Evolutionary conservation across 345 rosid genomes (phyloP), one percentile per base, ranked within the genome.

Genomic region (Salix viminalis): DNA sequence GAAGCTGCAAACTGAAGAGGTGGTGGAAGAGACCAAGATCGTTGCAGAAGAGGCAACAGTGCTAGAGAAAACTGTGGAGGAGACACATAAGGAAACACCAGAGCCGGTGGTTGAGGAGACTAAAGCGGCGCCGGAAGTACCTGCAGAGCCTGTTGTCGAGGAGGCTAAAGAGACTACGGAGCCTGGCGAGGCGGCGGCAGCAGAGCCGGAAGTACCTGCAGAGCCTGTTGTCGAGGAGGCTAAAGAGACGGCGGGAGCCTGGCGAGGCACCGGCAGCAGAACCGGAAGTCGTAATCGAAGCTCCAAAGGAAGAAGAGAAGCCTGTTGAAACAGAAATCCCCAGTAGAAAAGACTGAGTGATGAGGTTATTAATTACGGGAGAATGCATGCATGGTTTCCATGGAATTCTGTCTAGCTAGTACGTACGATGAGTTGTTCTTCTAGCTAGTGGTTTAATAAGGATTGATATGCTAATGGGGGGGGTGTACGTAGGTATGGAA

Each of bases 1-100:
- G 77, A 75, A 37, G 83, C 56, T 30, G 87, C n/a, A 82, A 75
- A 75, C 81, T 4, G 78, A 76, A 75, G 82, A 76, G 48, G 79
- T 72, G n/a, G 67, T 67, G 12, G 80, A 79, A 84, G 85, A 82
- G 72, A 73, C 76, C 66, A 79, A 82, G 67, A 80, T 46, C 39
- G 82, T 72, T 48, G 71, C 75, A n/a, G 81, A 71, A 61, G 90
- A 88, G 77, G 84, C 82, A 34, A 73, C 41, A 32, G 68, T 44
- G 6, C 78, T 6, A 21, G 81, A 82, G 73, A 71, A 76, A 70
- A 73, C 76, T 7, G 78, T 77, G 71, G 84, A 77, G 73, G 83
- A 82, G 10, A 69, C 79, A 32, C 76, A 83, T 12, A 58, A 76
- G 77, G 85, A 79, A 62, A 62, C 69, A 48, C 36, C 77, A 0